phyloP scores from a whole-genome alignment of 108 stramenopile species.

The Aurantiochytrium sp. region DNA sequence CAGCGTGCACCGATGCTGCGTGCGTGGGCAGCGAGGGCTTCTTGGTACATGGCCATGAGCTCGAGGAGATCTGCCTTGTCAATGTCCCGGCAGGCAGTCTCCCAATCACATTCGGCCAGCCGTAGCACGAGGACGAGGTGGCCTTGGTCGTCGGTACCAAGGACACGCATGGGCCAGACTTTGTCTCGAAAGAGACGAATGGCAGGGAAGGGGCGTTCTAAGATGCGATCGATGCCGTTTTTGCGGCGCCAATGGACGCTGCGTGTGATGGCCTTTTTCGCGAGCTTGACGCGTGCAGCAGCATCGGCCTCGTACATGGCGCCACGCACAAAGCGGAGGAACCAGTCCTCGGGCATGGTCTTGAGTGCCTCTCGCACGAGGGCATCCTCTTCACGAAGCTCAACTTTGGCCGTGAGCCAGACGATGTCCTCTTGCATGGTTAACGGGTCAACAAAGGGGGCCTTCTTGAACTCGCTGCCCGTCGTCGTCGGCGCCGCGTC shows the following conservation, averaged over 20 bases:
- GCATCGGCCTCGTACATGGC: background rate
- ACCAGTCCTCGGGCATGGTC: background rate
- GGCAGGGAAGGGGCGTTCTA: background rate
- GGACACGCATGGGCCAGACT: background rate
- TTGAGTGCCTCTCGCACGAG: background rate
- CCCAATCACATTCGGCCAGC: background rate
- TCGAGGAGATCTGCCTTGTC: background rate
- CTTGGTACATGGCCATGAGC: background rate
- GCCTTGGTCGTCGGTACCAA: background rate
- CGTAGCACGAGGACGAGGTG: background rate
- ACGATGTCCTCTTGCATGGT: background rate
- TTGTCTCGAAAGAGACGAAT: background rate
- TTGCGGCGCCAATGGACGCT: background rate
- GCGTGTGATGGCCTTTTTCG: background rate
- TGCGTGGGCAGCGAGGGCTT: background rate
- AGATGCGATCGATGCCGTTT: background rate
- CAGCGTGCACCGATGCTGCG: background rate
- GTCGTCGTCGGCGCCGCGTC: too few species aligned
- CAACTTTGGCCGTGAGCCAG: background rate
- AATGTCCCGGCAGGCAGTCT: background rate
- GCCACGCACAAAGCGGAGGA: background rate
- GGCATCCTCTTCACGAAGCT: background rate
- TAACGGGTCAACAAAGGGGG: background rate
- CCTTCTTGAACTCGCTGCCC: background rate
- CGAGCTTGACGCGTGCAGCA: background rate